Evolutionary conservation across 331 rosid genomes (phyloP).

Genomic region (Cucumis variabilis): DNA sequence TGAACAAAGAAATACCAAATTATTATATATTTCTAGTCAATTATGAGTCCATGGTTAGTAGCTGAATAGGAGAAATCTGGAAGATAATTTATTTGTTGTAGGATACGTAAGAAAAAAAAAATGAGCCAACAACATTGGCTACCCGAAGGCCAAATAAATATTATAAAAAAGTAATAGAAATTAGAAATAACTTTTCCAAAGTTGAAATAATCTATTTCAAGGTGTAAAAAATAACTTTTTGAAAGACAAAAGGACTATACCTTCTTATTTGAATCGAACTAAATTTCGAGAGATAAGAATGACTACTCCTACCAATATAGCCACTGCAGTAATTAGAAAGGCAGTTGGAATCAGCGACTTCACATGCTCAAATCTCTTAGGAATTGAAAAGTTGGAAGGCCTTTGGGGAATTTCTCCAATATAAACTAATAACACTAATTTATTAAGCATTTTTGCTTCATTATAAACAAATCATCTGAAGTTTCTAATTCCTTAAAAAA

Average conservation of each 20-base stretch:
- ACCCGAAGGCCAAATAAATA: too few relatives aligned
- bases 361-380: slow-evolving; percentile 71
- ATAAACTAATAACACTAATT: slow-evolving; percentile 48
- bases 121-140: too few relatives aligned
- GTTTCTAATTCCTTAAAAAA: background rate
- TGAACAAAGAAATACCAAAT: too few relatives aligned
- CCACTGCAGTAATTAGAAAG: slow-evolving; percentile 91
- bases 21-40: too few relatives aligned
- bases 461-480: background rate
- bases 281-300: slow-evolving; percentile 28
- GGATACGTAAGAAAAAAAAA: too few relatives aligned
- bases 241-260: slow-evolving; percentile 42
- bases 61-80: too few relatives aligned
- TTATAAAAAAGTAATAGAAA: too few relatives aligned
- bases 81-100: too few relatives aligned
- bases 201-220: too few relatives aligned
- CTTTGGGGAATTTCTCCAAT: slow-evolving; percentile 97
- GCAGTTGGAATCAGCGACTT: slow-evolving; percentile 92
- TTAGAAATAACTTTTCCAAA: too few relatives aligned
- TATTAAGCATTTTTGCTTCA: slow-evolving; percentile 26
- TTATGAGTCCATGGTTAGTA: too few relatives aligned
- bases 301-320: slow-evolving; percentile 88
- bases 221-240: background rate
- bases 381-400: slow-evolving; percentile 91
- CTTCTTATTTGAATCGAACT: slow-evolving; percentile 98